Evolutionary conservation across 495 filamentous ascomycete species (phyloP).

Genomic region (Penicillium robsamsonii): DNA sequence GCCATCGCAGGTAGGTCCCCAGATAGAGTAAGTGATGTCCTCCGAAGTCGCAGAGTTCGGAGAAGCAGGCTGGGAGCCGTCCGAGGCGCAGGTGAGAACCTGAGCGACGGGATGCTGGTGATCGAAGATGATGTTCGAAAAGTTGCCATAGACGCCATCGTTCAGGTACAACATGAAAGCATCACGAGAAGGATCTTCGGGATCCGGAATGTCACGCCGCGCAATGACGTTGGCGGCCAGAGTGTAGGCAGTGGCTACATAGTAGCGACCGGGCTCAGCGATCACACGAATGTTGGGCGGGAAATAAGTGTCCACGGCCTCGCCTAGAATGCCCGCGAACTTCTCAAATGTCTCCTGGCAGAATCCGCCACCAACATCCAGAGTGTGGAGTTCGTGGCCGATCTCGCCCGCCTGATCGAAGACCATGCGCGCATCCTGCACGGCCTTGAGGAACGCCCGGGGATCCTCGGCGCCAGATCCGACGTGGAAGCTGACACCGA

Average conservation of each 20-base stretch:
- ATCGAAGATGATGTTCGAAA: slow-evolving; percentile 98
- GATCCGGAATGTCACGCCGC: slow-evolving; percentile 77
- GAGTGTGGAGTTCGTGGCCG: slow-evolving; percentile 77
- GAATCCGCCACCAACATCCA: slow-evolving; percentile 96
- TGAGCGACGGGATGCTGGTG: slow-evolving; percentile 88
- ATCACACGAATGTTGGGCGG: slow-evolving; percentile 84
- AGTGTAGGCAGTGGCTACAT: slow-evolving; percentile 88
- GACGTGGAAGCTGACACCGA: slow-evolving; percentile 97
- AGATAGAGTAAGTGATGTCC: slow-evolving; percentile 77
- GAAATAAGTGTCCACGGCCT: slow-evolving; percentile 82
- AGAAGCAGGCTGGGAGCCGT: slow-evolving; percentile 44
- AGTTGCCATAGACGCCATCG: slow-evolving; percentile 96
- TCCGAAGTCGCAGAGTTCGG: slow-evolving; percentile 49
- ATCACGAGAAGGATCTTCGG: slow-evolving; percentile 49
- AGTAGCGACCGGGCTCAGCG: slow-evolving; percentile 94
- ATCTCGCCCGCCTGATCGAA: slow-evolving; percentile 81
- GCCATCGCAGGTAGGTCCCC: slow-evolving; percentile 97
- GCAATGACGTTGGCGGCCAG: slow-evolving; percentile 93
- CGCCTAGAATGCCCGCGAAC: slow-evolving; percentile 78
- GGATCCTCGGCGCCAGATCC: slow-evolving; percentile 94
- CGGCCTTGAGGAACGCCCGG: slow-evolving; percentile 80
- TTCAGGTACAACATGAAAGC: slow-evolving; percentile 97
- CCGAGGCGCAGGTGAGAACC: slow-evolving; percentile 61
- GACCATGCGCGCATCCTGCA: slow-evolving; percentile 80
- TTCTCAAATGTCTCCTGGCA: slow-evolving; percentile 82